Evolutionary conservation across 306 rosid genomes (phyloP).

Genomic region (Prunus fruticosa): DNA sequence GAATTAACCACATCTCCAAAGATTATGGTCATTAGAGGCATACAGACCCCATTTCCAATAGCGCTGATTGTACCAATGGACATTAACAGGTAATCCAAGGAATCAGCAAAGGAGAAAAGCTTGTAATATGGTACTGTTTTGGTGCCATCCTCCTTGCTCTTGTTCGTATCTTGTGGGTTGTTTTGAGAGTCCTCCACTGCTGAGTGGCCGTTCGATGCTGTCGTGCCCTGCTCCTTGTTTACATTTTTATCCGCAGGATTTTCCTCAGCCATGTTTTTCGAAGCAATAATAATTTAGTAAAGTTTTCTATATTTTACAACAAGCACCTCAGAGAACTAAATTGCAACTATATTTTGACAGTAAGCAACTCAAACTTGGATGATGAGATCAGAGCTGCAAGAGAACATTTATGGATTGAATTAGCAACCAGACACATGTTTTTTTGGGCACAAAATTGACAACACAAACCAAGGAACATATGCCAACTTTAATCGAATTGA

Average conservation of each 20-base stretch:
- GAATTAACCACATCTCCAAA: conserved; percentile 58
- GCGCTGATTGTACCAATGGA: conserved; percentile 61
- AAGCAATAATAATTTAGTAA: not conserved
- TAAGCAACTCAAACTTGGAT: too few species aligned
- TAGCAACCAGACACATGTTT: too few species aligned
- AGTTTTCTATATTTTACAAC: not conserved
- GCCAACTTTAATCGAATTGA: too few species aligned
- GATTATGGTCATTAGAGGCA: conserved; percentile 62
- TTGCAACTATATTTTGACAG: not conserved
- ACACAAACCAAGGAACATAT: too few species aligned
- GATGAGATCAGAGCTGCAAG: too few species aligned
- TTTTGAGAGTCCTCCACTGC: conserved; percentile 20
- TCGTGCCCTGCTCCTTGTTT: conserved; percentile 22
- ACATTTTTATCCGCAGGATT: conserved; percentile 26
- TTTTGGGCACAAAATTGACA: too few species aligned
- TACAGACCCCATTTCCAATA: conserved; percentile 52
- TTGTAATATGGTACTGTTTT: conserved; percentile 60
- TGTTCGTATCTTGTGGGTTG: conserved; percentile 27
- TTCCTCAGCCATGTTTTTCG: conserved; percentile 36
- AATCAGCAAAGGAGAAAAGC: conserved; percentile 83
- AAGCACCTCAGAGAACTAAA: not conserved
- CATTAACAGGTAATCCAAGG: conserved; percentile 59
- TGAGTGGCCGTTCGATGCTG: conserved; percentile 32
- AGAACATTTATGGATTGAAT: too few species aligned
- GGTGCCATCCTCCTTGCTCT: conserved; percentile 28